phyloP scores from a whole-genome alignment of 768 basidiomycete species.

The Terana coerulea region DNA sequence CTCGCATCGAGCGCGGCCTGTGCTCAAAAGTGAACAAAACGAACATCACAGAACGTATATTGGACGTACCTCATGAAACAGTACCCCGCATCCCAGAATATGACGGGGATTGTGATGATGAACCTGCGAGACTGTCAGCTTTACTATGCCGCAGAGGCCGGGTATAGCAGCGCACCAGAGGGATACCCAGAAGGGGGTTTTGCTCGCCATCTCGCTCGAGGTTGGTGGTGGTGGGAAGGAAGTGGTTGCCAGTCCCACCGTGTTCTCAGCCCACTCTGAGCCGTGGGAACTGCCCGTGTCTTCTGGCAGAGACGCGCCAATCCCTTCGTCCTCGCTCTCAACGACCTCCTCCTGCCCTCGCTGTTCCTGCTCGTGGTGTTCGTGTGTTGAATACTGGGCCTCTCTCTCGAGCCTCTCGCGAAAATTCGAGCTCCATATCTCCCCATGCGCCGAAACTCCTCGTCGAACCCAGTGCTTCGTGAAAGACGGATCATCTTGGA shows the following conservation, averaged over 20 bases:
- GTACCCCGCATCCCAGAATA: conserved; percentile 80
- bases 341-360: background rate
- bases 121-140: conserved; percentile 42
- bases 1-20: conserved; percentile 83
- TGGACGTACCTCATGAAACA: conserved; percentile 68
- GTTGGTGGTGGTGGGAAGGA: conserved; percentile 12
- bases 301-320: background rate
- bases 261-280: background rate
- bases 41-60: background rate
- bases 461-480: conserved; percentile 10
- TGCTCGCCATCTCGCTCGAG: conserved; percentile 10
- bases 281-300: conserved; percentile 2
- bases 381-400: background rate
- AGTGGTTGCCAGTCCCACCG: background rate
- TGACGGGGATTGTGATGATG: conserved; percentile 55
- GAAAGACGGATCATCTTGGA: background rate
- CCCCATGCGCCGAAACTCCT: conserved; percentile 9
- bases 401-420: background rate
- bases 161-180: conserved; percentile 10
- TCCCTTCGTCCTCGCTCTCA: conserved; percentile 6
- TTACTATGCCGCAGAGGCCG: background rate
- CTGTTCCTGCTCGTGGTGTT: background rate
- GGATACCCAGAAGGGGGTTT: conserved; percentile 13
- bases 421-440: conserved; percentile 11
- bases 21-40: background rate